These are phyloP conservation scores for Myxozyma nipponensis DNA, from an alignment of 805 yeast species.

Conservation along the genomic window DNA sequence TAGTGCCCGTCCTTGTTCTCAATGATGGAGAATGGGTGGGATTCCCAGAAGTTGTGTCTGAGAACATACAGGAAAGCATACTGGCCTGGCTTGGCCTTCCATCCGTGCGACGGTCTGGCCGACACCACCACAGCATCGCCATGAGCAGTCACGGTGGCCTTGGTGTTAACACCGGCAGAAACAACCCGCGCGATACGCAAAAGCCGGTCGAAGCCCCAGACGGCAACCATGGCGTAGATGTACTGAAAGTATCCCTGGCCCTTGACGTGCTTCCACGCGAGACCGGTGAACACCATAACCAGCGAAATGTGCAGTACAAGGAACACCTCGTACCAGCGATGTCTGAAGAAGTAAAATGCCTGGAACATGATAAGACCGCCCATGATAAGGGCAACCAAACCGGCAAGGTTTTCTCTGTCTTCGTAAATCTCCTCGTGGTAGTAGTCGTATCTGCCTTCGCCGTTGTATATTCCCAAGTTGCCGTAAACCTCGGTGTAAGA, in stretches of 20 bases:
- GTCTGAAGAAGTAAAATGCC: constrained; percentile 13
- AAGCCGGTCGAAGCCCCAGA: constrained; percentile 70
- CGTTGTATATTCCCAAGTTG: background rate
- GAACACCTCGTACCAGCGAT: constrained; percentile 54
- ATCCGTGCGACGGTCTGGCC: constrained; percentile 10
- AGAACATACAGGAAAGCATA: constrained; percentile 26
- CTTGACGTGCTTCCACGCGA: constrained; percentile 55
- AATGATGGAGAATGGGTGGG: constrained; percentile 22
- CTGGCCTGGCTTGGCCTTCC: constrained; percentile 25
- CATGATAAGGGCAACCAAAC: constrained; percentile 1
- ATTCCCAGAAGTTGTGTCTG: constrained; percentile 24
- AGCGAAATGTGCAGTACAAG: constrained; percentile 54
- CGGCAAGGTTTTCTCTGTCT: background rate
- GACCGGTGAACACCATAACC: constrained; percentile 51
- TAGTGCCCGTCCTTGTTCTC: constrained; percentile 12
- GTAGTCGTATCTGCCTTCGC: constrained; percentile 1
- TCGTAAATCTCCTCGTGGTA: background rate
- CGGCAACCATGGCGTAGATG: constrained; percentile 49
- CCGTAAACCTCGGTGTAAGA: constrained; percentile 5
- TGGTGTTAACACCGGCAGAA: constrained; percentile 10
- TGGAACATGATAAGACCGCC: constrained; percentile 11
- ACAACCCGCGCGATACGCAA: constrained; percentile 53
- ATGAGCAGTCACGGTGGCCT: constrained; percentile 2
- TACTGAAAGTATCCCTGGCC: constrained; percentile 45
- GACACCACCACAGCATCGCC: constrained; percentile 13